These are phyloP conservation scores for Leishmania arabica DNA, from an alignment of 208 protist genomes.

Conservation along the genomic window DNA sequence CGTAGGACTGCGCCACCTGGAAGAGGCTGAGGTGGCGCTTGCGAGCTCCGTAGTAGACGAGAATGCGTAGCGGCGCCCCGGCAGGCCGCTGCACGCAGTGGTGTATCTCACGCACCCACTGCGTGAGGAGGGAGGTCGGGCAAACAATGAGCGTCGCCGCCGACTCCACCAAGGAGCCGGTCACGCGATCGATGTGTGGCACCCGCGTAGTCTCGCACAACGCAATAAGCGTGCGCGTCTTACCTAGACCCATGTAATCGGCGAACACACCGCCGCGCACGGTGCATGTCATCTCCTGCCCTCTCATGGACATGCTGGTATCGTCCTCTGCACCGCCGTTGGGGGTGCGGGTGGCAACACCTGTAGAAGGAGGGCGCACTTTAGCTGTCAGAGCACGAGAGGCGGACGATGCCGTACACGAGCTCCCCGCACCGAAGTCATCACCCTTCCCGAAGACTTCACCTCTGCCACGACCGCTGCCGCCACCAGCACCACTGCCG, in stretches of 20 bases:
- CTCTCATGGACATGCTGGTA: neutral
- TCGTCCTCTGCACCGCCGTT: neutral
- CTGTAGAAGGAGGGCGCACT: neutral
- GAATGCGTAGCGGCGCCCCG: constrained; percentile 45
- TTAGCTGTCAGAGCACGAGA: neutral
- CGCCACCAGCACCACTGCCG: neutral
- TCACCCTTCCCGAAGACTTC: neutral
- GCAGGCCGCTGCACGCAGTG: constrained; percentile 34
- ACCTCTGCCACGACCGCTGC: neutral
- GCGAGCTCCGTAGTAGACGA: constrained; percentile 73
- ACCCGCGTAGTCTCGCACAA: constrained; percentile 65
- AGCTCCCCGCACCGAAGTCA: neutral
- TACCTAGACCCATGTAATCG: constrained; percentile 82
- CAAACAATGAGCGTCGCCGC: constrained; percentile 79
- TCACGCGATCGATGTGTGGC: constrained; percentile 44
- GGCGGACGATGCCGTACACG: neutral
- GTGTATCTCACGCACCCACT: constrained; percentile 75
- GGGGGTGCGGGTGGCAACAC: neutral
- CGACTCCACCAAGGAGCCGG: constrained; percentile 59
- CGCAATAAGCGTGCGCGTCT: constrained; percentile 71
- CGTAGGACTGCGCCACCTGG: constrained; percentile 66
- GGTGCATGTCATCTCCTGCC: constrained; percentile 7
- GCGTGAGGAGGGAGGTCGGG: constrained; percentile 61
- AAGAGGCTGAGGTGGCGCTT: constrained; percentile 47
- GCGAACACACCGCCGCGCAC: constrained; percentile 70